Percentiles rank a stretch among this genome's conserved stretches.
These are phyloP conservation scores for Teratosphaeria viscida DNA, from an alignment of 2,329 filamentous ascomycete genomes.

Conservation along the genomic window DNA sequence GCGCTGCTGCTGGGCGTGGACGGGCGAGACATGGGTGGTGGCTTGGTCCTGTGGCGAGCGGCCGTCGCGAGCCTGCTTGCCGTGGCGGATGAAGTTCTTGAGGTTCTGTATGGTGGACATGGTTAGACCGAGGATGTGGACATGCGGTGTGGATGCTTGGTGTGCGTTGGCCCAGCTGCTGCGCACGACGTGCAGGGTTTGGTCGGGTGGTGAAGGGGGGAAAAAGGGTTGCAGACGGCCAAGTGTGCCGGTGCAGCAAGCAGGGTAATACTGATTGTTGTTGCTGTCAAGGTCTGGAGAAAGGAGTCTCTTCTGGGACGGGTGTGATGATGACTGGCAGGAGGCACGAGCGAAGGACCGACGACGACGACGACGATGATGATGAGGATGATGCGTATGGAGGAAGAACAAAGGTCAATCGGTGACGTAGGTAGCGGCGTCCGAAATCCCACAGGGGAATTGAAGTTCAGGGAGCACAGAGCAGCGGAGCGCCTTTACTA, in stretches of 20 bases:
- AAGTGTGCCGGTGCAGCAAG: background rate
- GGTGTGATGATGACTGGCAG: background rate
- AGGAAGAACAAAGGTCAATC: background rate
- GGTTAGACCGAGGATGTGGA: slow-evolving; percentile 13
- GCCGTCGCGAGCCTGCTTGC: slow-evolving; percentile 76
- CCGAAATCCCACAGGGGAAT: background rate
- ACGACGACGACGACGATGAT: background rate
- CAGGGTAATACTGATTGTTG: background rate
- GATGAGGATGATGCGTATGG: background rate
- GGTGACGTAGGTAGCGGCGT: background rate
- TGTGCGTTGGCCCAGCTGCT: background rate
- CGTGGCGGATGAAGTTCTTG: slow-evolving; percentile 97
- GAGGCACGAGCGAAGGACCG: background rate
- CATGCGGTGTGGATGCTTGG: background rate
- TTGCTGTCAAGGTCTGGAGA: background rate
- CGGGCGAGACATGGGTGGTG: slow-evolving; percentile 52
- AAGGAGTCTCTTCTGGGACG: background rate
- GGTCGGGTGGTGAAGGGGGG: background rate
- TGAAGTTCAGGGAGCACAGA: background rate
- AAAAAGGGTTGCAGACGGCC: background rate
- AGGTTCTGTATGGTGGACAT: slow-evolving; percentile 82
- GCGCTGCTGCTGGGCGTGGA: slow-evolving; percentile 54
- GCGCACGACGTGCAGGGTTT: background rate
- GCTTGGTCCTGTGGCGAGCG: slow-evolving; percentile 49
- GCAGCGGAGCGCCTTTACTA: background rate